Conservation (phyloP, 2,329 filamentous ascomycete species). For the Trichoderma cornu-damae region DNA sequence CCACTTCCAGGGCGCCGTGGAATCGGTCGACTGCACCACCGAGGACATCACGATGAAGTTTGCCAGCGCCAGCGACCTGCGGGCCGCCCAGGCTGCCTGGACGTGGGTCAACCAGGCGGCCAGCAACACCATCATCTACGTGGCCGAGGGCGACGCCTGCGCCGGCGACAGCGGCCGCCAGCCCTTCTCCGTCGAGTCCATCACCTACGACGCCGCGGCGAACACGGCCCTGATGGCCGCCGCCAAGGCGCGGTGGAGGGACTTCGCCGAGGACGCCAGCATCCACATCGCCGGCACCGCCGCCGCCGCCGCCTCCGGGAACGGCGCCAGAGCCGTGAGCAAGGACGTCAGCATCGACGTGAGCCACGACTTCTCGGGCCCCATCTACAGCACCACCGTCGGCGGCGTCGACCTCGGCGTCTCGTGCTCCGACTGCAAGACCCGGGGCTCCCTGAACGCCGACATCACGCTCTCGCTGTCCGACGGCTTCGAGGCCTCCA, state of each 20-base stretch:
- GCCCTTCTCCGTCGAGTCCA: constrained; percentile 13
- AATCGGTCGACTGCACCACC: constrained; percentile 12
- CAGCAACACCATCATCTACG: constrained; percentile 12
- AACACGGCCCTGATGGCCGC: constrained; percentile 2
- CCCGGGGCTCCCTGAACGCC: neutral
- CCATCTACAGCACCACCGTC: constrained; percentile 3
- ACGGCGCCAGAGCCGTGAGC: neutral
- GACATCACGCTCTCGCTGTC: constrained; percentile 12
- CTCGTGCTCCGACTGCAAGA: constrained; percentile 12
- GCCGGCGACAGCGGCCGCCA: constrained; percentile 12
- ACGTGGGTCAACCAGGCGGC: constrained; percentile 10
- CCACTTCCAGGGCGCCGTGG: constrained; percentile 5
- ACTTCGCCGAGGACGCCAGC: constrained; percentile 9
- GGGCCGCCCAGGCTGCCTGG: constrained; percentile 10
- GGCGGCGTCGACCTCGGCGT: neutral
- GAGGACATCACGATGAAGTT: constrained; percentile 14
- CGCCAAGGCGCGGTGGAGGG: neutral
- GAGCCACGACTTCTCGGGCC: constrained; percentile 1
- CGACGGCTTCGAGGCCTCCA: constrained; percentile 3
- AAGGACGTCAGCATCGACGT: constrained; percentile 2
- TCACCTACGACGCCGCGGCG: constrained; percentile 1
- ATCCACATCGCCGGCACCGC: neutral
- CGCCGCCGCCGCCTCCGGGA: neutral
- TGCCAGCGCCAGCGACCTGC: neutral
- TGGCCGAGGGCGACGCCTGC: constrained; percentile 9